phyloP scores from a whole-genome alignment of 768 basidiomycete species.

The Podaxis rugospora region DNA sequence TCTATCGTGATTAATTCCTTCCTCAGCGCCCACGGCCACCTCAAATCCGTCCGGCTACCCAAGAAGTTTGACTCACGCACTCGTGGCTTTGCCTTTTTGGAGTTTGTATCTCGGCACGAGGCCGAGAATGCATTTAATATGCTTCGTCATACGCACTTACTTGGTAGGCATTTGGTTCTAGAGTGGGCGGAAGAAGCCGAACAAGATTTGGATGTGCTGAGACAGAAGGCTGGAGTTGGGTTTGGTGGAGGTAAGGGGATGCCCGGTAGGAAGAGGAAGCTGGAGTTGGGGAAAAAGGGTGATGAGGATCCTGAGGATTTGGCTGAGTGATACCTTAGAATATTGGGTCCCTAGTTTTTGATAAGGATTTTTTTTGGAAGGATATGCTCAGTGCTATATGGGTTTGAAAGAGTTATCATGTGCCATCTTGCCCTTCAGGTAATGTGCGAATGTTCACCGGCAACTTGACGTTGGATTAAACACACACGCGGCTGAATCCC shows the following conservation, averaged over 20 bases:
- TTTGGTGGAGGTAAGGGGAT: slow-evolving; percentile 64
- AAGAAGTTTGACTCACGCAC: slow-evolving; percentile 86
- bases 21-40: slow-evolving; percentile 79
- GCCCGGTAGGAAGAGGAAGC: slow-evolving; percentile 74
- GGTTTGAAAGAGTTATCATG: neutral
- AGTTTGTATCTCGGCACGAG: slow-evolving; percentile 86
- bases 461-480: no score
- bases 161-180: slow-evolving; percentile 91
- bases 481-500: no score
- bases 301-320: slow-evolving; percentile 31
- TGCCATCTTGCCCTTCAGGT: neutral
- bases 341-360: neutral
- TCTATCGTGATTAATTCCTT: neutral
- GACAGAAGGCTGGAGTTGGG: slow-evolving; percentile 78
- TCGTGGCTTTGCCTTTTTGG: slow-evolving; percentile 95
- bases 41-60: slow-evolving; percentile 93
- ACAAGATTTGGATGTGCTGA: slow-evolving; percentile 68
- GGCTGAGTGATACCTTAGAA: slow-evolving; percentile 17
- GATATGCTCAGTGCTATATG: no score
- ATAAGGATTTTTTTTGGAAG: neutral
- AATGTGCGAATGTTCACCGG: no score
- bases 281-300: slow-evolving; percentile 44
- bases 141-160: slow-evolving; percentile 90
- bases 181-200: slow-evolving; percentile 90
- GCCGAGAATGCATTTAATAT: slow-evolving; percentile 86